phyloP scores from a whole-genome alignment of 1,284 basidiomycete genomes.

The Puccinia polysora region DNA sequence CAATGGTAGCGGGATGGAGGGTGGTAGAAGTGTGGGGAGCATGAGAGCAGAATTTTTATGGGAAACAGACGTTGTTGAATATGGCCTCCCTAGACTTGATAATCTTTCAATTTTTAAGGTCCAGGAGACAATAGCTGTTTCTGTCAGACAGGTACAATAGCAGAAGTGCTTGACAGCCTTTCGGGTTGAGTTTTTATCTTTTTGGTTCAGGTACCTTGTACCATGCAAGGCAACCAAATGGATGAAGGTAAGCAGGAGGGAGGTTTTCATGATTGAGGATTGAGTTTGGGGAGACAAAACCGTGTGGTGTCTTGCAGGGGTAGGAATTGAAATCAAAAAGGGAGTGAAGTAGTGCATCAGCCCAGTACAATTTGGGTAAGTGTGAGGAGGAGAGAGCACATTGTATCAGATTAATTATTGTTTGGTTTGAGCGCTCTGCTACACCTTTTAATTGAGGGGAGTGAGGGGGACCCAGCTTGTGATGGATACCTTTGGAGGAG shows the following conservation, averaged over 20 bases:
- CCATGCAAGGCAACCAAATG: constrained; percentile 14
- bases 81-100: background rate
- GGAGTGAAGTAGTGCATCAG: background rate
- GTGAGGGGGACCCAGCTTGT: constrained; percentile 31
- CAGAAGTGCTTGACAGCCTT: background rate
- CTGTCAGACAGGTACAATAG: constrained; percentile 13
- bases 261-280: background rate
- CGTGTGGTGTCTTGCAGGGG: background rate
- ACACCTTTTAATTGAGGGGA: constrained; percentile 40
- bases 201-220: background rate
- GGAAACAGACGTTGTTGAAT: background rate
- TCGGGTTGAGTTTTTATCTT: background rate
- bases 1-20: background rate
- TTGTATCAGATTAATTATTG: constrained; percentile 4
- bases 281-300: background rate
- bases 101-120: background rate
- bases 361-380: constrained; percentile 13
- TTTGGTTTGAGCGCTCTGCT: background rate
- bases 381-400: background rate
- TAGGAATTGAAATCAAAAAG: background rate
- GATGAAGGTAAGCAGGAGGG: background rate
- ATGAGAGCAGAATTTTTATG: background rate
- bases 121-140: constrained; percentile 10
- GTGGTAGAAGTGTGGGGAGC: background rate
- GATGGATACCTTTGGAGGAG: constrained; percentile 25